A percentile compares a stretch with the other conserved stretches of the same genome.
These are phyloP conservation scores for Candida maesae DNA, from an alignment of 805 yeast genomes.

Conservation along the genomic window DNA sequence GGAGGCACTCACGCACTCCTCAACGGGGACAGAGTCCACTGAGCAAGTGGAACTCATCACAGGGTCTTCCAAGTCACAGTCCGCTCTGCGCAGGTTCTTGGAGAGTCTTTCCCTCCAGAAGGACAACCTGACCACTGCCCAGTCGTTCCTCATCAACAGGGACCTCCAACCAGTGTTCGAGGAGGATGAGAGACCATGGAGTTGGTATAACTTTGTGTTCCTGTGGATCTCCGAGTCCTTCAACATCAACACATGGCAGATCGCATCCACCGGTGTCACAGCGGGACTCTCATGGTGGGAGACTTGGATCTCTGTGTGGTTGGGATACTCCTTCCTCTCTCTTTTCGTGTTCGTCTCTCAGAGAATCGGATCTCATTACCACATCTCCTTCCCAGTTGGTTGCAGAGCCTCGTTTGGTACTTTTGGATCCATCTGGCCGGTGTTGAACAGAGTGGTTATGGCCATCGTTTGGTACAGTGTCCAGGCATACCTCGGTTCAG, in stretches of 20 bases:
- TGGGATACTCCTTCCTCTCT: constrained; percentile 73
- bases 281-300: constrained; percentile 89
- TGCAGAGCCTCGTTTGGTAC: constrained; percentile 82
- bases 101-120: constrained; percentile 8
- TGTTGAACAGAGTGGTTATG: constrained; percentile 83
- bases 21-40: background rate
- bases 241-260: constrained; percentile 88
- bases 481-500: constrained; percentile 81
- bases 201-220: constrained; percentile 73
- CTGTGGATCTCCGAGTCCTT: constrained; percentile 91
- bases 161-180: constrained; percentile 77
- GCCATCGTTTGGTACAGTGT: constrained; percentile 86
- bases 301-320: constrained; percentile 84
- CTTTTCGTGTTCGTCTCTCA: constrained; percentile 67
- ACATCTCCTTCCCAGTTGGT: constrained; percentile 80
- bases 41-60: too few species aligned
- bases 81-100: background rate
- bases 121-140: constrained; percentile 44
- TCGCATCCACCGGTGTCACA: constrained; percentile 79
- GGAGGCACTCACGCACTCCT: too few species aligned
- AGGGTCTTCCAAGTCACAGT: background rate
- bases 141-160: constrained; percentile 65
- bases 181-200: constrained; percentile 71
- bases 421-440: constrained; percentile 86
- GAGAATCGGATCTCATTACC: constrained; percentile 76